A percentile compares a stretch with the other conserved stretches of the same genome.
Evolutionary conservation across 345 rosid species (phyloP).

Genomic region (Raphanus sativus): DNA sequence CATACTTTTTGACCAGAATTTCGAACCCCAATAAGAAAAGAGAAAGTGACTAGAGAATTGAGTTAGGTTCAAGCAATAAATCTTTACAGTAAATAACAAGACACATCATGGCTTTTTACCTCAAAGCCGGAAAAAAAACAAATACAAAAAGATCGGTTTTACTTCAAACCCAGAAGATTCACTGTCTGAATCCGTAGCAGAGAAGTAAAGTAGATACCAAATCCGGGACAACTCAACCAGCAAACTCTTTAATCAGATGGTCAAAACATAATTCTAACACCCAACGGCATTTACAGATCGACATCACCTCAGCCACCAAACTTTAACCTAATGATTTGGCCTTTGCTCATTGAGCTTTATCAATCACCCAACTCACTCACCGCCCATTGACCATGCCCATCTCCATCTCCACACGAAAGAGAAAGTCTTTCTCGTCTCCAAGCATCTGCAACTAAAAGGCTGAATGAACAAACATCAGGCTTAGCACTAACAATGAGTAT

Average conservation of each 20-base stretch:
- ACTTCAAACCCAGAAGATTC: conserved; percentile 19
- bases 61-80: conserved; percentile 15
- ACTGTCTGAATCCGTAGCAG: conserved; percentile 28
- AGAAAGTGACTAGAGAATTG: conserved; percentile 19
- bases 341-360: conserved; percentile 11
- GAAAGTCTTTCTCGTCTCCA: conserved; percentile 21
- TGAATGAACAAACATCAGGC: neutral
- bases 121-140: conserved; percentile 9
- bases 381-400: conserved; percentile 23
- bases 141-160: neutral
- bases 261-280: conserved; percentile 24
- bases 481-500: neutral
- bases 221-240: conserved; percentile 16
- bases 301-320: conserved; percentile 35
- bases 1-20: neutral
- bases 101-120: conserved; percentile 2
- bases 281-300: conserved; percentile 21
- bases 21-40: conserved; percentile 1
- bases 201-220: conserved; percentile 36
- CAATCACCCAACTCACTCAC: conserved; percentile 14
- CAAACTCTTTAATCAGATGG: conserved; percentile 22
- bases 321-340: conserved; percentile 34
- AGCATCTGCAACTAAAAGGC: neutral
- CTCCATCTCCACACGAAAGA: conserved; percentile 3
- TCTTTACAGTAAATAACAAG: conserved; percentile 19